Conservation (phyloP, 306 rosid species). For the Oemleria cerasiformis region DNA sequence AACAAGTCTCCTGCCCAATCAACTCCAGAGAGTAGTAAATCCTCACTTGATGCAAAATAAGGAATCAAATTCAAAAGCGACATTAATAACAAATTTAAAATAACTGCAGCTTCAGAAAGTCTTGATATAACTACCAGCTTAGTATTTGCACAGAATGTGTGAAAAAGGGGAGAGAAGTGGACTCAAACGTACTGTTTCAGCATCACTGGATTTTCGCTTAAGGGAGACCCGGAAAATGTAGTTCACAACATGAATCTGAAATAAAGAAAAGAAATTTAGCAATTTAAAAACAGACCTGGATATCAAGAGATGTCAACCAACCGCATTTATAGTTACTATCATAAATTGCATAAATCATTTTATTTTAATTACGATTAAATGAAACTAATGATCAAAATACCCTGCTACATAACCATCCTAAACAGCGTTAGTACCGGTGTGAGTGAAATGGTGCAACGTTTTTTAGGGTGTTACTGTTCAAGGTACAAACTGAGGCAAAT, state of each 20-base stretch:
- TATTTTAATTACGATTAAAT: too few species aligned
- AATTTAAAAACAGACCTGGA: conserved; percentile 6
- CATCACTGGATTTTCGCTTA: conserved; percentile 76
- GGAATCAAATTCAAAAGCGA: conserved; percentile 76
- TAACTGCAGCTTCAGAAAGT: not conserved
- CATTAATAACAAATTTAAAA: not conserved
- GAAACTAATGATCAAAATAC: too few species aligned
- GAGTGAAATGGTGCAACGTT: too few species aligned
- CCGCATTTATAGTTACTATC: too few species aligned
- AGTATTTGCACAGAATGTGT: not conserved
- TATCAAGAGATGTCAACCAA: conserved; percentile 1
- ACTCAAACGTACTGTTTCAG: conserved; percentile 59
- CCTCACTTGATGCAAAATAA: conserved; percentile 45
- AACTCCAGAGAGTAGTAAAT: conserved; percentile 34
- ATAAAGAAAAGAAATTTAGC: conserved; percentile 27
- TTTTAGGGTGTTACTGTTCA: too few species aligned
- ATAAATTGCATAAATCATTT: too few species aligned
- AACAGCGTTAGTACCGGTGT: too few species aligned
- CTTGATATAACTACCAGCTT: not conserved
- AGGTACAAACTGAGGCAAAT: too few species aligned
- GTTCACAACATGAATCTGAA: conserved; percentile 61
- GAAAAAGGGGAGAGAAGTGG: not conserved
- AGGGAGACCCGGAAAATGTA: conserved; percentile 70
- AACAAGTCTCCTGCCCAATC: conserved; percentile 46
- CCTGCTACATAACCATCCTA: too few species aligned